Evolutionary conservation across 2,329 filamentous ascomycete species (phyloP), one percentile per base, ranked within the genome.

Genomic region (Arthroderma sp.): DNA sequence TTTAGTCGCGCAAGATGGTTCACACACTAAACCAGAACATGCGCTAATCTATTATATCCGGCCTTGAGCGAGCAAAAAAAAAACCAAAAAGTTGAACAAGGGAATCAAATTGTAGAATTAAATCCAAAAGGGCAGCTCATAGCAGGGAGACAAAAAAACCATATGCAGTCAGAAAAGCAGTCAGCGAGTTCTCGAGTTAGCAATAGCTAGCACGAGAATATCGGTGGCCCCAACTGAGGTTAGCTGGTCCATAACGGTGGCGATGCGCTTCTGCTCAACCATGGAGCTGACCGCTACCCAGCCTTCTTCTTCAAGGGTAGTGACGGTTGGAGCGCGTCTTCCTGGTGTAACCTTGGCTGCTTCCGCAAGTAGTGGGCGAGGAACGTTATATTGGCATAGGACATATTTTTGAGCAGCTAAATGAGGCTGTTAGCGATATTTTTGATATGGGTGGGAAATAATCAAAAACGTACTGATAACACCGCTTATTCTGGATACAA

Each of bases 261-360:
- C 87, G 57, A 94, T 82, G 57, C 76, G 75, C 69, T 85, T 89
- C 70, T 85, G 85, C 70, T 86, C 80, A 5, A 94, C 88, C 89
- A 96, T 96, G 41, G 81, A 80, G 60, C 80, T 85, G 50, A 96
- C 83, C n/a, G 89, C 88, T 32, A 95, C 86, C 89, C 89, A 96
- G 44, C 81, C 84, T 45, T 85, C 78, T 58, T 85, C 83, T 53
- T 95, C 89, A 3, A 98, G 72, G 10, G 83, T 72, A n/a, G 84
- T 95, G 54, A 96, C 75, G 2, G 89, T 96, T 2, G 91, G 85
- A 2, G 91, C 88, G 42, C 91, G 83, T 70, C 91, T 94, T 50
- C 91, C 91, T 0, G 91, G 91, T 0, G 91, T 95, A 60, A 96
- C 84, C 54, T 75, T 75, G 39, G 74, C 77, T 6, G 84, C 88